Base-by-base conservation (phyloP, 1,139 yeast genomes). In the Torulaspora globosa region DNA sequence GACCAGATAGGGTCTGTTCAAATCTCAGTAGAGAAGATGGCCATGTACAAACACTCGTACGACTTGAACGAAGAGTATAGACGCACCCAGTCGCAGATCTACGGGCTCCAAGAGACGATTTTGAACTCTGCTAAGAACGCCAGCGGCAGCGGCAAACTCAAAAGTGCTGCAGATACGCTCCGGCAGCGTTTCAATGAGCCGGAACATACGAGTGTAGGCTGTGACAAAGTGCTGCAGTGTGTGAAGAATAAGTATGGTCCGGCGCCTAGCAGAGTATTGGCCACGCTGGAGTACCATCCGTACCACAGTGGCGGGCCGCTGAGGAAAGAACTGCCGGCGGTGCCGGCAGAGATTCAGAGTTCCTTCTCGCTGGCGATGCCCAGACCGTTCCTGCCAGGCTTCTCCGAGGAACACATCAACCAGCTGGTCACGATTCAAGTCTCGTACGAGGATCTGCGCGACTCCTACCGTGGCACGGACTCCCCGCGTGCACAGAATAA, bases 401-500 rank as follows among this genome's bases (percentile, higher is more conserved):
- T 57, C 28, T 42, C 49, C 6, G 36, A 45, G 29, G 47, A 55
- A 19, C 43, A 46, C 16, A 56, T 59, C 37, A 58, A 62, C 46
- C 37, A 50, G 11, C 39, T 61, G 27, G 42, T 59, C 8, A 54
- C 53, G 5, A 47, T 63, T 3, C 43, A 44, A 33, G 51, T 60
- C 14, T 46, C 42, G 5, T 52, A 50, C 49, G 59, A 53, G 39
- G 60, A 57, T 42, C 44, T 59, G n/a, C 43, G 36, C 12, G 38
- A 48, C 12, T 51, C 24, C 70, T 72, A 31, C 68, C 72, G 43
- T n/a, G 41, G 35, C 11, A 32, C 37, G 2, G 44, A 49, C 18
- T 47, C 53, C 36, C 55, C 53, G 15, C 52, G 67, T 29, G 41
- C 52, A 12, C 62, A 61, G 32, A 72, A 76, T 49, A 70, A 95